A percentile compares a stretch with the other conserved stretches of the same genome.
Evolutionary conservation across 257 asterid species (phyloP).

Genomic region (Ligustrum vulgare): DNA sequence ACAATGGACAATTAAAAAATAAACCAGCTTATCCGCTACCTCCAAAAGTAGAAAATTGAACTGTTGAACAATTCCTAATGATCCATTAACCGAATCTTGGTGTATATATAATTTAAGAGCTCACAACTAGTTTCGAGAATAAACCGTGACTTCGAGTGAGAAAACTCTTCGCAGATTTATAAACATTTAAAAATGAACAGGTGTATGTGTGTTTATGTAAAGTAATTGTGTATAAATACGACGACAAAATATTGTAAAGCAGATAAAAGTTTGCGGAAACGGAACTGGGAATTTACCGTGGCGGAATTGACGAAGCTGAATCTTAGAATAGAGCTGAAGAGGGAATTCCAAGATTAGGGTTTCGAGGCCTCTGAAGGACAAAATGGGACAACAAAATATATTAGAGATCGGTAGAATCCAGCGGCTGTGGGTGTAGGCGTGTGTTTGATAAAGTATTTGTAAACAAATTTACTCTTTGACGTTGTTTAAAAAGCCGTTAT

Average conservation of each 20-base stretch:
- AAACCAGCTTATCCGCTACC: too few relatives aligned
- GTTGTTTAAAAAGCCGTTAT: too few relatives aligned
- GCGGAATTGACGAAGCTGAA: constrained; percentile 13
- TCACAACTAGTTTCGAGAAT: neutral
- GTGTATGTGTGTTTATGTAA: too few relatives aligned
- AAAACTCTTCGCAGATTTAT: too few relatives aligned
- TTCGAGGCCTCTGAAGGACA: neutral
- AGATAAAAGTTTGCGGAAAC: neutral
- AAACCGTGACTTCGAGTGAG: neutral
- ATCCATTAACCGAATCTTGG: neutral
- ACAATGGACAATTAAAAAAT: neutral
- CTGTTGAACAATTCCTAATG: neutral
- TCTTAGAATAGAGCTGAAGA: neutral
- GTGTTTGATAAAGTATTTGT: too few relatives aligned
- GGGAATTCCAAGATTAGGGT: constrained; percentile 27
- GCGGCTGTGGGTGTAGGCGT: too few relatives aligned
- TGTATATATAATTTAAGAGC: neutral
- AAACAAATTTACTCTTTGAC: too few relatives aligned
- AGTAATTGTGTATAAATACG: too few relatives aligned
- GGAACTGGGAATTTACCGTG: neutral
- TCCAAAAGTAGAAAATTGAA: neutral
- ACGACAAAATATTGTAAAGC: too few relatives aligned
- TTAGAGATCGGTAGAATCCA: too few relatives aligned
- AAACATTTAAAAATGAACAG: too few relatives aligned
- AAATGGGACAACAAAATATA: too few relatives aligned